These are phyloP conservation scores for Asclepias syriaca DNA, from an alignment of 257 asterid species.

Conservation along the genomic window DNA sequence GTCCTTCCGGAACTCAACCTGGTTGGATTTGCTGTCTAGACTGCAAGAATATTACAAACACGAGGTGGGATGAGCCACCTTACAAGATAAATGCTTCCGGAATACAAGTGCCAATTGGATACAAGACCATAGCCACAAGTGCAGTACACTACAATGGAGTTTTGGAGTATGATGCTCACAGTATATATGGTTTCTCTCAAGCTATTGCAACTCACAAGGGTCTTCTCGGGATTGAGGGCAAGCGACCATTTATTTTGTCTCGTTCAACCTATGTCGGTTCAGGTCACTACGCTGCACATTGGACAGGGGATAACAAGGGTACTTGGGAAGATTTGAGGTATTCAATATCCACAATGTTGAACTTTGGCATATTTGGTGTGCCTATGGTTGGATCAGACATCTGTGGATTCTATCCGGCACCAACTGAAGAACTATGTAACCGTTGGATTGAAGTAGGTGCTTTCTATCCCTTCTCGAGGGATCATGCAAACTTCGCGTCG, in stretches of 20 bases:
- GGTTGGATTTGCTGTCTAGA: conserved; percentile 92
- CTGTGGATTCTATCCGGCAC: conserved; percentile 89
- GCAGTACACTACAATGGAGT: conserved; percentile 81
- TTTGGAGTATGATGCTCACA: conserved; percentile 87
- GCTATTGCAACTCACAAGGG: conserved; percentile 82
- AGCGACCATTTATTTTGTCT: conserved; percentile 77
- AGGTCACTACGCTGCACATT: conserved; percentile 77
- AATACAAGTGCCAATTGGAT: conserved; percentile 58
- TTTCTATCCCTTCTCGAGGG: conserved; percentile 89
- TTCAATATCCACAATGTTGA: conserved; percentile 75
- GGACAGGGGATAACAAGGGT: conserved; percentile 96
- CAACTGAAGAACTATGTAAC: conserved; percentile 89
- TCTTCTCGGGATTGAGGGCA: conserved; percentile 60
- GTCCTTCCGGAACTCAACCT: conserved; percentile 83
- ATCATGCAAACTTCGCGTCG: conserved; percentile 80
- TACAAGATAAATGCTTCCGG: conserved; percentile 95
- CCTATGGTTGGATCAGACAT: conserved; percentile 99
- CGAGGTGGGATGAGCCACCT: conserved; percentile 95
- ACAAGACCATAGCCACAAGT: conserved; percentile 86
- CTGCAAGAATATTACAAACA: conserved; percentile 70
- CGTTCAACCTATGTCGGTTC: conserved; percentile 89
- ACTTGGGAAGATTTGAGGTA: conserved; percentile 83
- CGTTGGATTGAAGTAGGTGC: conserved; percentile 98
- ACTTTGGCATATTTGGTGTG: conserved; percentile 83
- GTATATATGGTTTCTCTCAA: conserved; percentile 77